These are phyloP conservation scores for Xylaria palmicola DNA, from an alignment of 495 filamentous ascomycete genomes.

Conservation along the genomic window DNA sequence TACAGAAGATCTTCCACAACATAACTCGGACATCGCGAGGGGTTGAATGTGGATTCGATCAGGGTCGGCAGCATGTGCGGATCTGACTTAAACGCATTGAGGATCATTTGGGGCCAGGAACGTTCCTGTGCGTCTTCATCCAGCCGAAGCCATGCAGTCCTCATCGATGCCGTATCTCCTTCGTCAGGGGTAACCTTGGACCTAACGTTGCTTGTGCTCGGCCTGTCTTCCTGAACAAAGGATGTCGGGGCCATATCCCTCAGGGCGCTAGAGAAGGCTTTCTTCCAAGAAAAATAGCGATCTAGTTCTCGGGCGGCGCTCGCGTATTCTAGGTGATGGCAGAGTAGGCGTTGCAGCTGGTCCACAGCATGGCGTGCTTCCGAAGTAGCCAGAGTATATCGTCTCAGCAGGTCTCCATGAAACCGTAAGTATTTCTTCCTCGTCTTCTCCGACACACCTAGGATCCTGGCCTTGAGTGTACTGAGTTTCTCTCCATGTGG, in stretches of 20 bases:
- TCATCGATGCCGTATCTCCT: slow-evolving; percentile 28
- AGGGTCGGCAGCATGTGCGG: slow-evolving; percentile 46
- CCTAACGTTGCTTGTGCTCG: neutral
- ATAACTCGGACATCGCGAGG: slow-evolving; percentile 44
- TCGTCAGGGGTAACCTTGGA: neutral
- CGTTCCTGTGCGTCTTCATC: slow-evolving; percentile 26
- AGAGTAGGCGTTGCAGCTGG: slow-evolving; percentile 23
- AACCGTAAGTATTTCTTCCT: slow-evolving; percentile 10
- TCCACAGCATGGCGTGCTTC: slow-evolving; percentile 21
- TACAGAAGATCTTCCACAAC: slow-evolving; percentile 53
- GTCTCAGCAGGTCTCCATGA: slow-evolving; percentile 11
- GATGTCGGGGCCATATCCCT: neutral
- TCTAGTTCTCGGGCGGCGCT: slow-evolving; percentile 18
- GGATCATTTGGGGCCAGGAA: slow-evolving; percentile 54
- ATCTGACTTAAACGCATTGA: slow-evolving; percentile 49
- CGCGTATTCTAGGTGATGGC: neutral
- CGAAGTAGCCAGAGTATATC: slow-evolving; percentile 15
- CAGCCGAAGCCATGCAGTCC: slow-evolving; percentile 42
- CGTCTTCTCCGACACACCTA: neutral
- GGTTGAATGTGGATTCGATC: slow-evolving; percentile 47
- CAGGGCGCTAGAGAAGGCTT: neutral
- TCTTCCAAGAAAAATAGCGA: slow-evolving; percentile 26
- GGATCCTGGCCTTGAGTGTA: slow-evolving; percentile 19
- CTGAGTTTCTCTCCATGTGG: neutral
- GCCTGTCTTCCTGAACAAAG: neutral